Conservation (phyloP, 306 rosid species). For the Vigna angularis region DNA sequence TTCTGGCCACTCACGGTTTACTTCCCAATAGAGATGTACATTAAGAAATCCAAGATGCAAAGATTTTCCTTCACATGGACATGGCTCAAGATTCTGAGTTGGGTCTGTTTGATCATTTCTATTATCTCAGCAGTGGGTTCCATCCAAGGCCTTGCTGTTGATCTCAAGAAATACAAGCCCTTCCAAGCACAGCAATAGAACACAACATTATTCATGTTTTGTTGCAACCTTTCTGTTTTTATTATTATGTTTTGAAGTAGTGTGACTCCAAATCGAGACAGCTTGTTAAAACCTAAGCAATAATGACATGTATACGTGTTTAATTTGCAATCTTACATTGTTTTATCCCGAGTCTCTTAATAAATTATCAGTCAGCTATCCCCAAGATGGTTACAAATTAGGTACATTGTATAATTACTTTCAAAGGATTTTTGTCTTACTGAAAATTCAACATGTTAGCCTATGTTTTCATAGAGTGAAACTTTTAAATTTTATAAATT, state of each 20-base stretch:
- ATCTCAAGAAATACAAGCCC: conserved; percentile 9
- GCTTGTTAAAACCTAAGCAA: no score
- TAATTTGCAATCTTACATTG: no score
- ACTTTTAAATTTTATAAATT: no score
- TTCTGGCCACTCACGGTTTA: conserved; percentile 39
- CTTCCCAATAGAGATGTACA: conserved; percentile 36
- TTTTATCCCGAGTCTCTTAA: no score
- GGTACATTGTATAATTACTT: not conserved
- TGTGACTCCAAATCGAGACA: not conserved
- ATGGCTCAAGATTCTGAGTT: conserved; percentile 34
- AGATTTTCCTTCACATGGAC: conserved; percentile 17
- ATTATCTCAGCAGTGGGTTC: conserved; percentile 31
- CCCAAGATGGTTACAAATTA: not conserved
- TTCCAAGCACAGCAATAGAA: not conserved
- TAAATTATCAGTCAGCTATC: not conserved
- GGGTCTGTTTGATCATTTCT: conserved; percentile 31
- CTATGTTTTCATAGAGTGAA: no score
- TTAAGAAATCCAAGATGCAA: conserved; percentile 3
- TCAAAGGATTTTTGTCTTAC: no score
- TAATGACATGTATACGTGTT: no score
- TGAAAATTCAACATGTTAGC: no score
- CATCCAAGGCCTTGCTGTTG: conserved; percentile 24
- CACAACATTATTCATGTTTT: not conserved
- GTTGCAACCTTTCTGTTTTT: not conserved
- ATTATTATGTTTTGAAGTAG: not conserved